These are phyloP conservation scores for Malus domestica DNA, from an alignment of 306 rosid genomes.

Conservation along the genomic window ASM211411v1 NC_041803.1:9480001-9480500, in stretches of 20 bases:
- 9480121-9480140: slow-evolving; percentile 27
- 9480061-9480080: neutral
- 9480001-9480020: slow-evolving; percentile 86
- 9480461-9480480: slow-evolving; percentile 46
- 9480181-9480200: slow-evolving; percentile 46
- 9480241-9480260: neutral
- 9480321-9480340: neutral
- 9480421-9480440: slow-evolving; percentile 54
- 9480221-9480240: slow-evolving; percentile 1
- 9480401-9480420: slow-evolving; percentile 80
- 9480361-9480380: slow-evolving; percentile 35
- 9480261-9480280: neutral
- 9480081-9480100: neutral
- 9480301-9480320: neutral
- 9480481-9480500: slow-evolving; percentile 30
- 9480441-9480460: slow-evolving; percentile 57
- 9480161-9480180: slow-evolving; percentile 32
- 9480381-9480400: slow-evolving; percentile 61
- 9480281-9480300: no score
- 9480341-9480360: neutral
- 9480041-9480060: slow-evolving; percentile 14
- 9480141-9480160: slow-evolving; percentile 57
- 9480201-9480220: slow-evolving; percentile 72
- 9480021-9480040: slow-evolving; percentile 62
- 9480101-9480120: slow-evolving; percentile 18